Evolutionary conservation across 2,329 filamentous ascomycete species (phyloP).

Genomic region (Emmonsia crescens): DNA sequence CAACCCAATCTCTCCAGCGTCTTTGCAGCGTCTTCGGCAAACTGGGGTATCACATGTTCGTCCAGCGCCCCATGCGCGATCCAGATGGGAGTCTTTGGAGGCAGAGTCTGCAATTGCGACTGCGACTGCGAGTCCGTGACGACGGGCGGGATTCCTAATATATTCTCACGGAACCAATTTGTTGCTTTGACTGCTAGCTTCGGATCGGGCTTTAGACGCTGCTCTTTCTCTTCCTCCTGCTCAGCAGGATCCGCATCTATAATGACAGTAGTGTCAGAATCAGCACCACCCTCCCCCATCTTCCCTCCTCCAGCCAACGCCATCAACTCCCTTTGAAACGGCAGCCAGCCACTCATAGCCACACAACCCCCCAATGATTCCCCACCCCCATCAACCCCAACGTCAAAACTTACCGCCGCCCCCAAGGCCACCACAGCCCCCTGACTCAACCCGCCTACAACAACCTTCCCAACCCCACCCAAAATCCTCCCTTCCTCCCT

Average conservation of each 20-base stretch:
- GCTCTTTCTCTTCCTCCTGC: background rate
- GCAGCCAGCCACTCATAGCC: constrained; percentile 36
- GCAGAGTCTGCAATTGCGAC: background rate
- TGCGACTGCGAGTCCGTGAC: background rate
- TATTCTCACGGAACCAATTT: constrained; percentile 4
- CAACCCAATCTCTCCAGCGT: constrained; percentile 12
- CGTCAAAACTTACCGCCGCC: constrained; percentile 13
- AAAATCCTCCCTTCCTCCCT: constrained; percentile 11
- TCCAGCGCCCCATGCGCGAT: constrained; percentile 11
- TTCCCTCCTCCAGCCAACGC: constrained; percentile 11
- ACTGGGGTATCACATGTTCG: constrained; percentile 3
- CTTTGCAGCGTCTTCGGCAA: constrained; percentile 9
- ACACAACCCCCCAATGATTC: constrained; percentile 27
- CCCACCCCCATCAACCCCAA: constrained; percentile 2
- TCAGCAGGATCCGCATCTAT: background rate
- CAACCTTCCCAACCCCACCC: background rate
- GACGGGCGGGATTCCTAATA: constrained; percentile 9
- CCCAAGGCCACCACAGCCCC: constrained; percentile 14
- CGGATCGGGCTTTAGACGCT: background rate
- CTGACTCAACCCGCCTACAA: constrained; percentile 18
- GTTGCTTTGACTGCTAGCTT: background rate
- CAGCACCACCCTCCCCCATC: background rate
- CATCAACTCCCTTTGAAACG: constrained; percentile 28
- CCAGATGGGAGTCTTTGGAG: constrained; percentile 10
- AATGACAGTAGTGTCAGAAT: background rate